These are phyloP conservation scores for Chaetomiaceae sp. DNA, from an alignment of 2,329 filamentous ascomycete genomes.

Conservation along the genomic window DNA sequence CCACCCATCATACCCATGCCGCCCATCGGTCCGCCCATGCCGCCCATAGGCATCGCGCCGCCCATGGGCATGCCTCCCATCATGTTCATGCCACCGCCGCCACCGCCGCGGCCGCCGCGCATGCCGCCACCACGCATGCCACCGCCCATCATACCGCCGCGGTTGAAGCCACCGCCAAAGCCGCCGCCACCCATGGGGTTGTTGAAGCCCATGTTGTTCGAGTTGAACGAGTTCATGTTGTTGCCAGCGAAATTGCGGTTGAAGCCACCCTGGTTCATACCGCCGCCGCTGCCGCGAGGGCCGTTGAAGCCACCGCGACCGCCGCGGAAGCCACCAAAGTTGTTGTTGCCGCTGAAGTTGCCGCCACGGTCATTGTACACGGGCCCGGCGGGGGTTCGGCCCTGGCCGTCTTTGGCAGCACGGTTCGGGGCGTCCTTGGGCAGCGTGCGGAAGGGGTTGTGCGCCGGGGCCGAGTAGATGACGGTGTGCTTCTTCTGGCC, in stretches of 20 bases:
- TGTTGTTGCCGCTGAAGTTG: conserved; percentile 36
- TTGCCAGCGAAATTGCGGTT: conserved; percentile 41
- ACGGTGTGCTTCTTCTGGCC: conserved; percentile 67
- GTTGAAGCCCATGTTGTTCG: conserved; percentile 34
- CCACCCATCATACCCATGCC: conserved; percentile 47
- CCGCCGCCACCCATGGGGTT: conserved; percentile 46
- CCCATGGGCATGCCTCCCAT: conserved; percentile 37
- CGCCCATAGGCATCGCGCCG: conserved; percentile 32
- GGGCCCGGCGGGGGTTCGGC: conserved; percentile 45
- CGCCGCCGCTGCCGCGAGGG: conserved; percentile 46
- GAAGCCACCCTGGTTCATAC: conserved; percentile 45
- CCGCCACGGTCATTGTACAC: conserved; percentile 46
- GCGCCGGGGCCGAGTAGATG: conserved; percentile 68
- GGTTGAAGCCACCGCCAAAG: conserved; percentile 44
- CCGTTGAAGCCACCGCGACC: conserved; percentile 47
- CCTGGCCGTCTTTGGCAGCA: conserved; percentile 59
- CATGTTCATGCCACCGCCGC: conserved; percentile 42
- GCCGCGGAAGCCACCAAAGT: conserved; percentile 44
- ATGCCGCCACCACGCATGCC: conserved; percentile 37
- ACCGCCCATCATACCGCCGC: conserved; percentile 38
- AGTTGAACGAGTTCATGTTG: conserved; percentile 43
- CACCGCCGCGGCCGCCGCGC: conserved; percentile 46
- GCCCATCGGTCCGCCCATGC: conserved; percentile 36
- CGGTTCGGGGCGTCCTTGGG: conserved; percentile 81
- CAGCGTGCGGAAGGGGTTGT: conserved; percentile 85